Base-by-base conservation (phyloP, 2,329 filamentous ascomycete genomes). In the Pseudocercospora musae region DNA sequence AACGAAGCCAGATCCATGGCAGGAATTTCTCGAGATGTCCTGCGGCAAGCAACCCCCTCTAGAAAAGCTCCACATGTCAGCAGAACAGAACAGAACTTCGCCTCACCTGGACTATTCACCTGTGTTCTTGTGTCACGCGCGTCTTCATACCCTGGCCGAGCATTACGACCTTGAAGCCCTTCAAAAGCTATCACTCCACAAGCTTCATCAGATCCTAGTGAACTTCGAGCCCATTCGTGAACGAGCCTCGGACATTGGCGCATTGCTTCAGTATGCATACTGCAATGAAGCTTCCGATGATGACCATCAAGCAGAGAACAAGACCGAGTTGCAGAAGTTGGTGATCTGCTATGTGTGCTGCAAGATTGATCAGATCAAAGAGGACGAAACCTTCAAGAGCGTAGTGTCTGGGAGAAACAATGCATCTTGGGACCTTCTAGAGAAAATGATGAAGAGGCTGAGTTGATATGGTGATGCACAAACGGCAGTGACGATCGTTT, bases 51-150 rank as follows among this genome's bases (percentile, higher is more conserved):
- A 2, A 15, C 15, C 37, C n/a, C 3, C n/a, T 18, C 3, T 15
- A n/a, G 15, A 18, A 5, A 40, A 40, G 5, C 37, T 9, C 6
- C 37, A 40, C 5, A 18, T 40, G 2, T n/a, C 37, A 6, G 4
- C 37, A 18, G 37, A 40, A 40, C 37, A 40, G 5, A 8, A 15
- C 37, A 18, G 5, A 18, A 40, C 37, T 40, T 40, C 37, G 4
- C 15, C 37, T 40, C 37, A 40, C 37, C 15, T 40, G 48, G 60
- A 59, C 33, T 62, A 62, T 44, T 52, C 46, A 6, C 33, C 53
- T 11, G 60, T 64, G n/a, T 59, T 61, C 18, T 53, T 66, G 6
- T 58, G 53, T 11, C 61, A 64, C 18, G 61, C 64, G 2, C 50
- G 20, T 3, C 27, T 66, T 5, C 53, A 66, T 33, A 46, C 48